Evolutionary conservation across 2,329 filamentous ascomycete genomes (phyloP), one percentile per base, ranked within the genome.

Genomic region (Neofusicoccum parvum): DNA sequence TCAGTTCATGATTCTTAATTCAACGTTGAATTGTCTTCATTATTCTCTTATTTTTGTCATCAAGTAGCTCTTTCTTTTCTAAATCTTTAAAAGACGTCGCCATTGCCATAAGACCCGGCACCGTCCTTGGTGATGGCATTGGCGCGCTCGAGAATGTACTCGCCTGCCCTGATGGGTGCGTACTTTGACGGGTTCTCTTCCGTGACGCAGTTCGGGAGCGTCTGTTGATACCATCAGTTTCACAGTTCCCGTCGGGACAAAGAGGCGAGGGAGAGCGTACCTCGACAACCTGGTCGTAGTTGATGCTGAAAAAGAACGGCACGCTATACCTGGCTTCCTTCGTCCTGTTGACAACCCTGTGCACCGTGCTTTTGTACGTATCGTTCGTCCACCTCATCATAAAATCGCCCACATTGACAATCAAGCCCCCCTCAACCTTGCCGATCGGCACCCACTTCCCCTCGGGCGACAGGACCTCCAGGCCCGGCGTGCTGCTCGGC

Each of bases 361-460:
- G 83, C n/a, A 85, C 77, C 0, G 81, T 84, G 50, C 79, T 82
- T 63, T 82, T 76, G 64, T 83, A 85, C 51, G 73, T 65, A 17
- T 81, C 83, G 64, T 85, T 85, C 0, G 82, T 84, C 73, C 81
- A 82, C 15, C 82, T 77, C 77, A 83, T 82, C 67, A 85, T 71
- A 62, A 80, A 83, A 69, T 85, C 82, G 5, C 78, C 83, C 17
- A 85, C 80, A 62, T 85, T 85, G n/a, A 85, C 80, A 15, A 85
- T 81, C 51, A 84, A 77, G 0, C 82, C 77, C 0, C 76, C 79
- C 1, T 76, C 74, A 0, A 82, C 70, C 2, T 81, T 80, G 3
- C 69, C 67, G 0, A 81, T 73, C 3, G 70, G 37, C 39, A 73
- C 72, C 75, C 75, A 78, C 3, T 69, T 48, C 0, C 71, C 72